Percentiles rank a stretch among this genome's conserved stretches.
Evolutionary conservation across 139 green algal species (phyloP).

Genomic region (Spirogloea muscicola): DNA sequence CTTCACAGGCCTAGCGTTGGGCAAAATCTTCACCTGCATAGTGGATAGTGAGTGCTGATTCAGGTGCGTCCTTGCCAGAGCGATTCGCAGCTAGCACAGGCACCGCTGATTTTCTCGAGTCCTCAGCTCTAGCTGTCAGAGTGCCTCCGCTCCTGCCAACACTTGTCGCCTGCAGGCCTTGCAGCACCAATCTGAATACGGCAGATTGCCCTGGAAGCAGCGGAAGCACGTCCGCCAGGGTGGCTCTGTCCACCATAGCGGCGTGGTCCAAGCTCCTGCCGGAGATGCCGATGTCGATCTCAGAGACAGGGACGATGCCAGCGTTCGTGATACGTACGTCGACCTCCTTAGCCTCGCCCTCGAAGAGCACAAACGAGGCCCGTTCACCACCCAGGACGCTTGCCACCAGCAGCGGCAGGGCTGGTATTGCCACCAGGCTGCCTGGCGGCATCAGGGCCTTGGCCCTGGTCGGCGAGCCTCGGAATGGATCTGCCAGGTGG

Average conservation of each 20-base stretch:
- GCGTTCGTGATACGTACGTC: constrained; percentile 29
- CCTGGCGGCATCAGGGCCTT: too few species aligned
- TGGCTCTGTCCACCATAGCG: neutral
- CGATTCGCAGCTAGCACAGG: too few species aligned
- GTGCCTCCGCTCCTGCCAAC: too few species aligned
- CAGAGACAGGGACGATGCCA: constrained; percentile 15
- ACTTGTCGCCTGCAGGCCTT: too few species aligned
- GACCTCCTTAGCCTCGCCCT: constrained; percentile 35
- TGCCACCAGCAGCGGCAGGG: constrained; percentile 33
- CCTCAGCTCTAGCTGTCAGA: too few species aligned
- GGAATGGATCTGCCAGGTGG: neutral
- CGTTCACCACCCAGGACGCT: constrained; percentile 14
- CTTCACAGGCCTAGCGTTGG: too few species aligned
- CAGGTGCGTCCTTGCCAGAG: constrained; percentile 21
- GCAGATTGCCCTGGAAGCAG: constrained; percentile 30
- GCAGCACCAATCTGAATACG: too few species aligned
- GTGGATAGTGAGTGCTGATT: constrained; percentile 19
- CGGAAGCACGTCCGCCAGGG: constrained; percentile 6
- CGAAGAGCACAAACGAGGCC: constrained; percentile 37
- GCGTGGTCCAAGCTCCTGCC: constrained; percentile 35
- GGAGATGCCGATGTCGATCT: constrained; percentile 8
- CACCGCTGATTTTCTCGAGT: too few species aligned
- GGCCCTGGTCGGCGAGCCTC: too few species aligned
- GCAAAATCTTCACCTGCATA: constrained; percentile 41
- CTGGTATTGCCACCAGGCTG: too few species aligned